Percentiles rank a stretch among this genome's conserved stretches.
Evolutionary conservation across 1,284 basidiomycete genomes (phyloP).

Genomic region (Boletus hoseneyae): DNA sequence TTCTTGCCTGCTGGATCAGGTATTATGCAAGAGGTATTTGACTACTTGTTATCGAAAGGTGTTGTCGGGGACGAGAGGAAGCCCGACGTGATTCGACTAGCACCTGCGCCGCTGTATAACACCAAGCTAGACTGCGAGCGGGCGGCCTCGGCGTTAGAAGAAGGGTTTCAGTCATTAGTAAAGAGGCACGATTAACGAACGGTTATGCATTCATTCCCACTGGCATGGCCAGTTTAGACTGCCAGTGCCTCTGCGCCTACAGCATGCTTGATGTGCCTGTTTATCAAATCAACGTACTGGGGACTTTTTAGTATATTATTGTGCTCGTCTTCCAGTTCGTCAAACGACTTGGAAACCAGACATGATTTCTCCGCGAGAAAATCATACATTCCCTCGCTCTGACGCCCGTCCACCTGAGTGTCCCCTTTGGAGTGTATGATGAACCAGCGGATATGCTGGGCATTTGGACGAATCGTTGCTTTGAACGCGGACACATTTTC

Average conservation of each 20-base stretch:
- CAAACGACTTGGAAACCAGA: slow-evolving; percentile 41
- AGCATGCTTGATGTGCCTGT: slow-evolving; percentile 34
- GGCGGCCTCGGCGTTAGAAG: slow-evolving; percentile 62
- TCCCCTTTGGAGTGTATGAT: slow-evolving; percentile 73
- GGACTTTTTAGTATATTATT: slow-evolving; percentile 48
- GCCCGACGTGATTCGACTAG: slow-evolving; percentile 86
- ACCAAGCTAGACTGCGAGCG: slow-evolving; percentile 72
- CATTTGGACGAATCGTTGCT: slow-evolving; percentile 36
- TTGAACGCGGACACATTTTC: slow-evolving; percentile 44
- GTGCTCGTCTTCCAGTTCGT: slow-evolving; percentile 52
- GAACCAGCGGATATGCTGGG: slow-evolving; percentile 53
- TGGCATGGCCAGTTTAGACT: neutral
- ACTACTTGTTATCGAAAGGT: slow-evolving; percentile 61
- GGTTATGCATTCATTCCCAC: slow-evolving; percentile 4
- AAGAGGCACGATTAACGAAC: slow-evolving; percentile 10
- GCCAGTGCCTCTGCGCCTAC: neutral
- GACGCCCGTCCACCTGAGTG: slow-evolving; percentile 57
- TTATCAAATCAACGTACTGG: slow-evolving; percentile 48
- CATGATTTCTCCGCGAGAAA: slow-evolving; percentile 44
- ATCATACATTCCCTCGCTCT: slow-evolving; percentile 56
- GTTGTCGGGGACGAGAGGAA: slow-evolving; percentile 88
- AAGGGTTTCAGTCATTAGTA: slow-evolving; percentile 39
- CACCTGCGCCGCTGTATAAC: slow-evolving; percentile 85
- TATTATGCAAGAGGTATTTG: slow-evolving; percentile 71
- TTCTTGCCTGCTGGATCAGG: slow-evolving; percentile 64